Evolutionary conservation across 2,329 filamentous ascomycete genomes (phyloP).

Genomic region (Phaeoacremonium minimum): DNA sequence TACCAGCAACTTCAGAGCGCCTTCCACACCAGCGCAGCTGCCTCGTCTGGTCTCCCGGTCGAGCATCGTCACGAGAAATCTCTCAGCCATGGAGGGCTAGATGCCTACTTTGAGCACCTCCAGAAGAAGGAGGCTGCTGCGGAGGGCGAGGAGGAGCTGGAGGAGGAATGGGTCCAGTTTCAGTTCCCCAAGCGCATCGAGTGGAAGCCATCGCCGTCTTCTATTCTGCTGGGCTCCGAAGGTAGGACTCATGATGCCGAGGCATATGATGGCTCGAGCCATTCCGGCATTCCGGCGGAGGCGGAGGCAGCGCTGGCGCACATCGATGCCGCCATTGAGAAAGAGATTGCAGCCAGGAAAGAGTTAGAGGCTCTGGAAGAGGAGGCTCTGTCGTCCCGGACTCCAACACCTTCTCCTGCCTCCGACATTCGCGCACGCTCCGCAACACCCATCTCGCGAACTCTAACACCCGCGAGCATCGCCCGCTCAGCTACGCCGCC

Average conservation of each 20-base stretch:
- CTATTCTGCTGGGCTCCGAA: slow-evolving; percentile 44
- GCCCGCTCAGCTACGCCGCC: slow-evolving; percentile 58
- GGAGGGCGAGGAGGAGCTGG: slow-evolving; percentile 45
- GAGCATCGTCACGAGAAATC: slow-evolving; percentile 54
- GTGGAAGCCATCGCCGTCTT: slow-evolving; percentile 66
- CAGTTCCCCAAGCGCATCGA: slow-evolving; percentile 85
- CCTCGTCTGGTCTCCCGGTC: slow-evolving; percentile 43
- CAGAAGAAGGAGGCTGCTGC: slow-evolving; percentile 70
- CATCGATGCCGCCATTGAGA: slow-evolving; percentile 78
- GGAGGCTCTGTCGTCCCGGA: slow-evolving; percentile 33
- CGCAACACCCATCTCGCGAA: slow-evolving; percentile 36
- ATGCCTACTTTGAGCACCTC: slow-evolving; percentile 88
- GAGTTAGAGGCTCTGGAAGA: slow-evolving; percentile 39
- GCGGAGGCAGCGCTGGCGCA: slow-evolving; percentile 65
- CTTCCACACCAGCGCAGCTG: slow-evolving; percentile 60
- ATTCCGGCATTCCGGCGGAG: slow-evolving; percentile 23
- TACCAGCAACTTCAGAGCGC: slow-evolving; percentile 71
- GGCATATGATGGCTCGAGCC: slow-evolving; percentile 15
- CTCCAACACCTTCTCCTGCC: slow-evolving; percentile 29
- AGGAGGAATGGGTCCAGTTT: slow-evolving; percentile 87
- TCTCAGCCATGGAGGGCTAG: slow-evolving; percentile 62
- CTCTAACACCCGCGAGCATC: slow-evolving; percentile 38
- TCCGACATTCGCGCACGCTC: slow-evolving; percentile 32
- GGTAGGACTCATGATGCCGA: slow-evolving; percentile 29
- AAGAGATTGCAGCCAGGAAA: slow-evolving; percentile 62